Evolutionary conservation across 2,329 filamentous ascomycete species (phyloP), one percentile per base, ranked within the genome.

Genomic region (Cladosporium colombiae): DNA sequence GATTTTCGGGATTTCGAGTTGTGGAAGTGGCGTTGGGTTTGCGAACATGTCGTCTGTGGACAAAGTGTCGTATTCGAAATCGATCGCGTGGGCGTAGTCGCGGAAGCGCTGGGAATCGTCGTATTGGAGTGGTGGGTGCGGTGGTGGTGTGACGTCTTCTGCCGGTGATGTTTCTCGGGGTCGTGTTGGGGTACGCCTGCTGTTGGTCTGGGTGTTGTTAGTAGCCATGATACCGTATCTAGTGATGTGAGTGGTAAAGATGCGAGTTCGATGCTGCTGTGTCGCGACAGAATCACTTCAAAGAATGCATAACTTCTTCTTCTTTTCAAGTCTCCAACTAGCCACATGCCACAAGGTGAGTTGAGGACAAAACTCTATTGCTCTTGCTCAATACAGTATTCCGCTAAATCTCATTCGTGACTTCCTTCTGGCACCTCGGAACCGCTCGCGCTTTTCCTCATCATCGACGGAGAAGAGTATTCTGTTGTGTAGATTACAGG

Each of bases 391-490:
- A 33, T 55, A 55, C 52, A 55, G n/a, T 33, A 53, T n/a, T 53
- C 50, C 50, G 52, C 52, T 55, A 55, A 46, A 55, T 33, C 27
- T 21, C 52, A 55, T 55, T 55, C 52, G 27, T 55, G 27, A 55
- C 52, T 55, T 55, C 52, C 27, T 53, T 33, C 27, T 31, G 52
- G 25, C 21, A 29, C 52, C 18, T 55, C 25, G 27, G 25, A 33
- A 11, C 56, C 23, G 23, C 40, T 37, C 59, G 31, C 35, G 44
- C 59, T 62, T 46, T 46, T 46, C 40, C 40, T 46, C 29, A 52
- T 53, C 61, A 46, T 63, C 60, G 49, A 44, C 50, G 50, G 61
- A 63, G 61, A 63, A 63, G 61, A 63, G 61, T 63, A 46, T 63
- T 63, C 61, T 63, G 50, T 56, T 55, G 29, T 35, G 50, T 63